These are phyloP conservation scores for Cryphonectria carpinicola DNA, from an alignment of 2,329 filamentous ascomycete genomes.

Conservation along the genomic window DNA sequence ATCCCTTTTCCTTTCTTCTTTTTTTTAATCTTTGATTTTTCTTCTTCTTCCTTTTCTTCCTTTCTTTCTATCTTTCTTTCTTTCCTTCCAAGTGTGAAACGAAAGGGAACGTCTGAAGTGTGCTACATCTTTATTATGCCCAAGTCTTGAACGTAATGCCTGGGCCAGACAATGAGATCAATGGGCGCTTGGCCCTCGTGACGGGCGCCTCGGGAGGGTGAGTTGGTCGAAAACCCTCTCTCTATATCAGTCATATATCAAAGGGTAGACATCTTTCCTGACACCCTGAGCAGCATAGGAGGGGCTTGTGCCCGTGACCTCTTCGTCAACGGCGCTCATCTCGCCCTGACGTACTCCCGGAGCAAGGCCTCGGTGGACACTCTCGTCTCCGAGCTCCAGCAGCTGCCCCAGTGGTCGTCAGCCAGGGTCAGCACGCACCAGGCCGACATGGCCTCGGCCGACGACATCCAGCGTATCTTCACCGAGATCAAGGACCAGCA, in stretches of 20 bases:
- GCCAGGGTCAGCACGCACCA: slow-evolving; percentile 55
- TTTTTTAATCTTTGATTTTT: background rate
- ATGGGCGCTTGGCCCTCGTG: slow-evolving; percentile 59
- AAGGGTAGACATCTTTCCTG: slow-evolving; percentile 16
- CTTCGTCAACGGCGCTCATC: slow-evolving; percentile 52
- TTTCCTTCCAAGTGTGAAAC: background rate
- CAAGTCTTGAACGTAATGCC: slow-evolving; percentile 23
- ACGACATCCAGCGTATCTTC: slow-evolving; percentile 59
- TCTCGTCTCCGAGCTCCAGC: slow-evolving; percentile 47
- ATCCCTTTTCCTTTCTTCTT: too few relatives aligned
- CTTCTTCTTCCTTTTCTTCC: background rate
- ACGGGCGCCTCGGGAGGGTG: slow-evolving; percentile 66
- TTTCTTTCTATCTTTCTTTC: background rate
- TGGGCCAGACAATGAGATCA: slow-evolving; percentile 48
- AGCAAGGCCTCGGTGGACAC: slow-evolving; percentile 50
- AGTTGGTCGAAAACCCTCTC: slow-evolving; percentile 29
- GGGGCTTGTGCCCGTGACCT: slow-evolving; percentile 60
- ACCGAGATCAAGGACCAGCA: slow-evolving; percentile 57
- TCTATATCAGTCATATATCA: background rate
- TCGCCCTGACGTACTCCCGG: slow-evolving; percentile 63
- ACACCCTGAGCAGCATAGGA: slow-evolving; percentile 54
- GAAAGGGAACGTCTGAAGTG: background rate
- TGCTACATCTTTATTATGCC: background rate
- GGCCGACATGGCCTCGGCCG: slow-evolving; percentile 59
- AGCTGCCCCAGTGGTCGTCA: slow-evolving; percentile 39